Percentiles rank a stretch among this genome's conserved stretches.
phyloP scores from a whole-genome alignment of 768 basidiomycete species.

The Leccinum rimulosum region DNA sequence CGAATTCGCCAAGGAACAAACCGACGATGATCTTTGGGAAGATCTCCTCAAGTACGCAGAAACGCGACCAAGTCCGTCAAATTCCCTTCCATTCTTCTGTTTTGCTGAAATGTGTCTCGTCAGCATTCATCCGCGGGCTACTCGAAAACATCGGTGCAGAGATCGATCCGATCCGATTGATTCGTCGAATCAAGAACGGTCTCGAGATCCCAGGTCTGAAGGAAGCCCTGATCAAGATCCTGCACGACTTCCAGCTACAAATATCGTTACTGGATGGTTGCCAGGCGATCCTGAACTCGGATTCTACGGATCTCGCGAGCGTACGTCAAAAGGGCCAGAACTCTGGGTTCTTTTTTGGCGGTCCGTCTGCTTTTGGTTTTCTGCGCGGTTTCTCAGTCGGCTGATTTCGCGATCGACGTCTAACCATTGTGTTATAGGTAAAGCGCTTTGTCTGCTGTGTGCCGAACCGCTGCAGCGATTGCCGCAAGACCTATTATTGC shows the following conservation, averaged over 20 bases:
- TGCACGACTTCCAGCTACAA: conserved; percentile 95
- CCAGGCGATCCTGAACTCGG: conserved; percentile 80
- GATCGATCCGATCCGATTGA: conserved; percentile 91
- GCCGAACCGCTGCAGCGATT: conserved; percentile 52
- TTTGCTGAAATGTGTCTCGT: not conserved
- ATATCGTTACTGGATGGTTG: conserved; percentile 92
- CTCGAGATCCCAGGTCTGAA: conserved; percentile 95
- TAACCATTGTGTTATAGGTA: conserved; percentile 40
- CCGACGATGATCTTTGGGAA: conserved; percentile 97
- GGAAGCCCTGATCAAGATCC: conserved; percentile 91
- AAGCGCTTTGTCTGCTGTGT: conserved; percentile 68
- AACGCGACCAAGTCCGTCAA: conserved; percentile 72
- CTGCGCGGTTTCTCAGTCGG: not conserved
- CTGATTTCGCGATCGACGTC: not conserved
- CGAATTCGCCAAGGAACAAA: conserved; percentile 97
- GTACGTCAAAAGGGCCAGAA: conserved; percentile 74
- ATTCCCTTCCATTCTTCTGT: not conserved
- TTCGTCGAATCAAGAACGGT: conserved; percentile 93
- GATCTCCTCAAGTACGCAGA: conserved; percentile 93
- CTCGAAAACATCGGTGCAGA: conserved; percentile 96
- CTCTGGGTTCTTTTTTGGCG: conserved; percentile 71
- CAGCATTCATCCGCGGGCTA: conserved; percentile 91
- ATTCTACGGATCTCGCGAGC: conserved; percentile 69
- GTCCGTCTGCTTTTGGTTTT: conserved; percentile 41
- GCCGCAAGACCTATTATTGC: conserved; percentile 58